These are phyloP conservation scores for Penicillium digitatum DNA, from an alignment of 2,329 filamentous ascomycete species.

Conservation along the genomic window DNA sequence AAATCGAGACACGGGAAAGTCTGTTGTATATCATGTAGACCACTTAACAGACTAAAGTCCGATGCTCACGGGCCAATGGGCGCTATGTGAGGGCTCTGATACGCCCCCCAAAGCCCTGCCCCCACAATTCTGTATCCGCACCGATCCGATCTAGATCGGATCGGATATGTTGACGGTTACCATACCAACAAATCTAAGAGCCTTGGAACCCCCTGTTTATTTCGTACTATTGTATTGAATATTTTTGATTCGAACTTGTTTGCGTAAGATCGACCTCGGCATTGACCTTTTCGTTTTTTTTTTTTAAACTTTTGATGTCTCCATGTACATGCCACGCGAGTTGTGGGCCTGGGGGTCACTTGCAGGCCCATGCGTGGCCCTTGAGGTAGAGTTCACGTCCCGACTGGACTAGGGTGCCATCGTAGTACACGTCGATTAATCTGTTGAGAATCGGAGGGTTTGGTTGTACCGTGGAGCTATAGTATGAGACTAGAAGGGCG, in stretches of 20 bases:
- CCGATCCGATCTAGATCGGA: slow-evolving; percentile 24
- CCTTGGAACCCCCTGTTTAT: neutral
- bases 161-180: slow-evolving; percentile 6
- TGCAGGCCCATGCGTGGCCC: neutral
- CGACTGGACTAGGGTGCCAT: slow-evolving; percentile 9
- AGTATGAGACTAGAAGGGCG: neutral
- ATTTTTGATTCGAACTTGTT: slow-evolving; percentile 17
- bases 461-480: neutral
- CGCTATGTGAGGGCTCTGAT: slow-evolving; percentile 4
- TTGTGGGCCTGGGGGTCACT: neutral
- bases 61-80: neutral
- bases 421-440: slow-evolving; percentile 5
- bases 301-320: neutral
- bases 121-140: slow-evolving; percentile 15
- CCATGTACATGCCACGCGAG: slow-evolving; percentile 8
- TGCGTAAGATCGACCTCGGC: neutral
- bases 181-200: neutral
- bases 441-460: neutral
- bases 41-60: neutral
- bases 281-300: neutral
- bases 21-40: neutral
- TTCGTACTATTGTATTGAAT: slow-evolving; percentile 7
- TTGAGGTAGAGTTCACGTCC: slow-evolving; percentile 7
- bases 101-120: neutral
- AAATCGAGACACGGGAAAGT: neutral